A percentile compares a stretch with the other conserved stretches of the same genome.
Conservation (phyloP, 1,139 yeast species). For the Starmera stellimalicola region DNA sequence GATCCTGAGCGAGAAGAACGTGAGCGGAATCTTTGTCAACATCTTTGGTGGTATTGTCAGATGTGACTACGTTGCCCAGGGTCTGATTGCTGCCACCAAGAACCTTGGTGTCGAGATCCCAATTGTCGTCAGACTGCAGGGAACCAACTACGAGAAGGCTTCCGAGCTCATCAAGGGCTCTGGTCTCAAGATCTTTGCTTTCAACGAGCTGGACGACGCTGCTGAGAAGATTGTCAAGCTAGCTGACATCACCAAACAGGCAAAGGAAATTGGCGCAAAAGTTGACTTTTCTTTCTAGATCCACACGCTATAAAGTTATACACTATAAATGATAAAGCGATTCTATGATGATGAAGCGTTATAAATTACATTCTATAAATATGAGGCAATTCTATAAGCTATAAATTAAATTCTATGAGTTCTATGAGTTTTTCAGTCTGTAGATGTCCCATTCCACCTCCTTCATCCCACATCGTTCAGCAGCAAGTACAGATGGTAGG, state of each 20-base stretch:
- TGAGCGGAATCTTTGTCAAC: constrained; percentile 94
- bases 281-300: constrained; percentile 36
- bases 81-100: constrained; percentile 89
- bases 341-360: no score
- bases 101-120: constrained; percentile 86
- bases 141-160: constrained; percentile 90
- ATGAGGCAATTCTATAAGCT: no score
- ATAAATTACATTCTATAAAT: no score
- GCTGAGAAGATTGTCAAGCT: constrained; percentile 90
- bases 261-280: constrained; percentile 39
- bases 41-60: constrained; percentile 99
- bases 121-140: constrained; percentile 96
- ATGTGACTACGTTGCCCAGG: constrained; percentile 97
- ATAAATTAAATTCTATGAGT: no score
- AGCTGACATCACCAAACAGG: constrained; percentile 38
- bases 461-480: no score
- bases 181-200: constrained; percentile 87
- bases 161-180: constrained; percentile 79
- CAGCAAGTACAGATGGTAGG: no score
- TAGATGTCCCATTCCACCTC: no score
- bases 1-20: constrained; percentile 82
- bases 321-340: no score
- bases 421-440: no score
- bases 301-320: no score
- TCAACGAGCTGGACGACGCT: constrained; percentile 92